These are phyloP conservation scores for Volvox reticuliferus DNA, from an alignment of 139 green algal genomes.

Conservation along the genomic window DNA sequence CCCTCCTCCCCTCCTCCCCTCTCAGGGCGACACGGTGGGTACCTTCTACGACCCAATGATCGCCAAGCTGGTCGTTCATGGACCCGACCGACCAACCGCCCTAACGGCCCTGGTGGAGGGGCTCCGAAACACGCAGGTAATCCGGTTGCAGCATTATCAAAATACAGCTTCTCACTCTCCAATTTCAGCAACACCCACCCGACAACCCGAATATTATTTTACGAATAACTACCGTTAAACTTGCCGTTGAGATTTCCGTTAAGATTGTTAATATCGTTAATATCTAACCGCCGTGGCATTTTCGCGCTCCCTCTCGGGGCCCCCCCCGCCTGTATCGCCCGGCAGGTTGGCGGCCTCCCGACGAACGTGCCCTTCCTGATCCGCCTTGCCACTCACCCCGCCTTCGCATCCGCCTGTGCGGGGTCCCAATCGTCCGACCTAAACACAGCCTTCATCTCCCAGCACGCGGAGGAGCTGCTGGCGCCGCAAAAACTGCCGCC, in stretches of 20 bases:
- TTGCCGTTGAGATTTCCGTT: too few relatives aligned
- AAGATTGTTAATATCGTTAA: too few relatives aligned
- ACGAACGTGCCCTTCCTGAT: slow-evolving; percentile 85
- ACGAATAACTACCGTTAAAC: too few relatives aligned
- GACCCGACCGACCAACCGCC: slow-evolving; percentile 18
- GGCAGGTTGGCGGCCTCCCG: slow-evolving; percentile 79
- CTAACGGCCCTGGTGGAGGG: slow-evolving; percentile 57
- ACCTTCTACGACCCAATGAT: slow-evolving; percentile 94
- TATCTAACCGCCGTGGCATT: too few relatives aligned
- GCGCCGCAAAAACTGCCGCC: slow-evolving; percentile 8
- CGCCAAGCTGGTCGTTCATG: slow-evolving; percentile 85
- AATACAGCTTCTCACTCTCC: too few relatives aligned
- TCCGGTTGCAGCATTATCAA: too few relatives aligned
- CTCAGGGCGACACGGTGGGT: slow-evolving; percentile 57
- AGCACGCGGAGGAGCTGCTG: slow-evolving; percentile 53
- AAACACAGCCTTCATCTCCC: slow-evolving; percentile 48
- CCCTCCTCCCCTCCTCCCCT: background rate
- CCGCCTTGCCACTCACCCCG: slow-evolving; percentile 70
- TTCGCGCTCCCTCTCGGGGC: background rate
- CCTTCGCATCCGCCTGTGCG: slow-evolving; percentile 61
- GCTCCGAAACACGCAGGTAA: slow-evolving; percentile 62
- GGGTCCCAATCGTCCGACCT: slow-evolving; percentile 2
- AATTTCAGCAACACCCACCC: too few relatives aligned
- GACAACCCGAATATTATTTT: too few relatives aligned
- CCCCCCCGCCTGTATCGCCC: background rate